Evolutionary conservation across 1,139 yeast species (phyloP).

Genomic region (Candida sp.): DNA sequence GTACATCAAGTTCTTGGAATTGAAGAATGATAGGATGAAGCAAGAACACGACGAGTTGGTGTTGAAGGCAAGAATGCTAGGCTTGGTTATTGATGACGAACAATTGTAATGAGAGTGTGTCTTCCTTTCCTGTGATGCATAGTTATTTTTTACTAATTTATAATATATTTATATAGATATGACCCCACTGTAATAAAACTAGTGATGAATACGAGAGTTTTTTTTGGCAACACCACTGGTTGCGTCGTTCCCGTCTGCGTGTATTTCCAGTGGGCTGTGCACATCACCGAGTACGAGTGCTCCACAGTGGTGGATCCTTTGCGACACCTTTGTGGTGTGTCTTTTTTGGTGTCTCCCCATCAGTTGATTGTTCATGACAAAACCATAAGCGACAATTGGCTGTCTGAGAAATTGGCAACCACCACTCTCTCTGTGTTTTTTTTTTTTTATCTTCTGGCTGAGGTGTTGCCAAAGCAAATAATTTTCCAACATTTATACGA

Average conservation of each 20-base stretch:
- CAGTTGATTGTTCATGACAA: background rate
- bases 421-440: background rate
- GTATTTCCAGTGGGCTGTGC: no score
- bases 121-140: background rate
- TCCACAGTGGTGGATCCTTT: no score
- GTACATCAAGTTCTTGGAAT: slow-evolving; percentile 46
- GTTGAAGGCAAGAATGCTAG: slow-evolving; percentile 23
- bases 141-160: background rate
- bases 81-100: slow-evolving; percentile 19
- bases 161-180: slow-evolving; percentile 2
- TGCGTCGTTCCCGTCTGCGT: background rate
- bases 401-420: background rate
- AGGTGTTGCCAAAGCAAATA: background rate
- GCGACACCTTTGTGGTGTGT: no score
- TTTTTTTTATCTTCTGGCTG: background rate
- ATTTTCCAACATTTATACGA: background rate
- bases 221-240: background rate
- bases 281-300: no score
- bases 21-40: slow-evolving; percentile 39
- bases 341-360: no score
- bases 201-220: background rate
- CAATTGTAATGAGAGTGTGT: background rate
- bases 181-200: background rate
- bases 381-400: background rate
- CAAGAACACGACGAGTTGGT: slow-evolving; percentile 36